Conservation (phyloP, 108 stramenopile species). For the Fragilariopsis cylindrus region DNA sequence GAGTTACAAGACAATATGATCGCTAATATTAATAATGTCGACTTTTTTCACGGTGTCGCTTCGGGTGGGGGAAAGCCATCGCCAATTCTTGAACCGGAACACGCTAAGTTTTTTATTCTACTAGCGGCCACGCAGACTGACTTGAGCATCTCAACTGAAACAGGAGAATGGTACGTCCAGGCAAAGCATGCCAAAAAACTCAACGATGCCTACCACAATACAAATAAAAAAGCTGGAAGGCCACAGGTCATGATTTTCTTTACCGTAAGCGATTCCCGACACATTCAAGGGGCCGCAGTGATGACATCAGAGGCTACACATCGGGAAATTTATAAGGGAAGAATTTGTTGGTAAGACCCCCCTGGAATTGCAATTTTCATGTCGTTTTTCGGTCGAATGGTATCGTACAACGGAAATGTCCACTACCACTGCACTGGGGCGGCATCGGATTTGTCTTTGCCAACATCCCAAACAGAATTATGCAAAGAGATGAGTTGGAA, state of each 20-base stretch:
- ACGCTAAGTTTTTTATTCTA: constrained; percentile 78
- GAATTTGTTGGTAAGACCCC: constrained; percentile 43
- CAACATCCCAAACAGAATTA: constrained; percentile 67
- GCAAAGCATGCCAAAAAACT: constrained; percentile 68
- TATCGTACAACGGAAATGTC: constrained; percentile 85
- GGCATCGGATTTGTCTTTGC: constrained; percentile 74
- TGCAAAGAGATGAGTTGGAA: constrained; percentile 79
- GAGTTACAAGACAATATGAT: constrained; percentile 77
- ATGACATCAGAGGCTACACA: constrained; percentile 64
- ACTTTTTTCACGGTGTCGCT: constrained; percentile 82
- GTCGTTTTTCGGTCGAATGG: constrained; percentile 75
- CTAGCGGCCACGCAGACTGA: constrained; percentile 75
- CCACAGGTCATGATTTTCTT: constrained; percentile 86
- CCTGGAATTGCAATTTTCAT: constrained; percentile 44
- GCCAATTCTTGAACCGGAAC: constrained; percentile 83
- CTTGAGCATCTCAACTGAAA: constrained; percentile 65
- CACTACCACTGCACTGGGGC: constrained; percentile 74
- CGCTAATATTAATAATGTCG: constrained; percentile 72
- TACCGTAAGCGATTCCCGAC: constrained; percentile 75
- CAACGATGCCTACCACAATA: constrained; percentile 55
- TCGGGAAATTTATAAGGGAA: constrained; percentile 36
- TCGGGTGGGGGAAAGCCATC: constrained; percentile 81
- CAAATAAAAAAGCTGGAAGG: constrained; percentile 23
- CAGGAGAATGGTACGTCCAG: constrained; percentile 81
- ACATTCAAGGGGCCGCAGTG: constrained; percentile 85